Conservation (phyloP, 495 filamentous ascomycete species). For the Hypoxylon intermedium region DNA sequence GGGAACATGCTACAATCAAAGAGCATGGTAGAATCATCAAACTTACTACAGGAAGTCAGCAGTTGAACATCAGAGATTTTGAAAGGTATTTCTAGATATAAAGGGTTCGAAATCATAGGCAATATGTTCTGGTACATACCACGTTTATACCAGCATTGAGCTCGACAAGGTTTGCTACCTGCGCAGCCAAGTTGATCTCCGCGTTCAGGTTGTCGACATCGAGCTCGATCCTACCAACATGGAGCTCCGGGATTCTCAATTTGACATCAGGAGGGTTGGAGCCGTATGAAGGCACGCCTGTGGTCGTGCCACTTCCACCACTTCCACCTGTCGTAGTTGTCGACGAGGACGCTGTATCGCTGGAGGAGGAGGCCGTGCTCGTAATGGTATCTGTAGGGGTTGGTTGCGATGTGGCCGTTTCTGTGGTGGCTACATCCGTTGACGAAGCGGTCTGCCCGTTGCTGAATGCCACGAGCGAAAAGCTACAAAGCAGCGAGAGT, state of each 20-base stretch:
- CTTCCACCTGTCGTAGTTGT: slow-evolving; percentile 17
- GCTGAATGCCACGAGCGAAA: slow-evolving; percentile 30
- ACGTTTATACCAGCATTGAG: slow-evolving; percentile 63
- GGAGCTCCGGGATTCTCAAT: slow-evolving; percentile 60
- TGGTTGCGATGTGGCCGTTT: slow-evolving; percentile 17
- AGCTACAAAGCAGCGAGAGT: slow-evolving; percentile 32
- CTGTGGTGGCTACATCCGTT: slow-evolving; percentile 23
- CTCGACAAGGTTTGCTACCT: slow-evolving; percentile 60
- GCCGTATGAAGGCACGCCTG: slow-evolving; percentile 20
- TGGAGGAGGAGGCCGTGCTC: slow-evolving; percentile 11
- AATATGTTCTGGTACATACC: too few species aligned
- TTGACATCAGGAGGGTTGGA: slow-evolving; percentile 58
- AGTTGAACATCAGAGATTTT: too few species aligned
- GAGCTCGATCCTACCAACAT: slow-evolving; percentile 62
- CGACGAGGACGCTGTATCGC: slow-evolving; percentile 21
- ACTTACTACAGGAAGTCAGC: too few species aligned
- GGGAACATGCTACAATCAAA: too few species aligned
- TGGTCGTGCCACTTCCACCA: slow-evolving; percentile 23
- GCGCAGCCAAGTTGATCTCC: slow-evolving; percentile 63
- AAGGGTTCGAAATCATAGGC: too few species aligned
- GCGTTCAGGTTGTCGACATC: slow-evolving; percentile 61
- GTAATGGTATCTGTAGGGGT: slow-evolving; percentile 22
- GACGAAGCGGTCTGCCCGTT: slow-evolving; percentile 41
- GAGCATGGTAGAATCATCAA: too few species aligned
- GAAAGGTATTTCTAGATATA: too few species aligned